Evolutionary conservation across 2,329 filamentous ascomycete genomes (phyloP), one percentile per base, ranked within the genome.

Genomic region (Fusarium tricinctum): DNA sequence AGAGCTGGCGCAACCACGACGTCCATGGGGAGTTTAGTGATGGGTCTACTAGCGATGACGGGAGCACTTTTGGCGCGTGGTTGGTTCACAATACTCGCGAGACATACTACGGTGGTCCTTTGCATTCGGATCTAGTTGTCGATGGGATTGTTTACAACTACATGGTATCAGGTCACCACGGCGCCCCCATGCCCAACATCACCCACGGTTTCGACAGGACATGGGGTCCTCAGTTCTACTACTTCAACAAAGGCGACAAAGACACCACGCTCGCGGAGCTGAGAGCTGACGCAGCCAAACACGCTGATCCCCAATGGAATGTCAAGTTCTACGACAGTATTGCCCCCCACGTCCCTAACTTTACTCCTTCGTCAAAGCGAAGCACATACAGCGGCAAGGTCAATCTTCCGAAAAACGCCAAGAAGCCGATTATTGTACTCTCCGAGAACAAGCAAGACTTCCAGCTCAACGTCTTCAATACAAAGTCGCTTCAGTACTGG

Each of bases 111-210:
- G 85, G 85, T 2, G 88, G 87, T 0, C 88, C 87, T 0, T 75
- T 87, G 1, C 87, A 89, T 73, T 88, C 86, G 0, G 88, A 90
- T 65, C 78, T 90, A 5, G 83, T 83, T 0, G 88, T 89, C 0
- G 88, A 90, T 59, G 87, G 87, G 0, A 89, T 89, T 32, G 83
- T 90, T 0, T 89, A 90, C 70, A 88, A 90, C 66, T 90, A 90
- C 68, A 83, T 75, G 74, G 82, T 85, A 0, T 86, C 84, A 0
- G 89, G 89, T 33, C 87, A 89, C 65, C 87, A 90, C 46, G 87
- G 88, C 2, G 85, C 86, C 45, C 84, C 85, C 5, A 86, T 85
- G 26, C 87, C 88, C 10, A 88, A 89, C 63, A 89, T 90, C 70
- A 88, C 85, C 0, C 76, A 88, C 67, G 88, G 88, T 0, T 89